Evolutionary conservation across 1,284 basidiomycete genomes (phyloP).

Genomic region (Moesziomyces sp.): DNA sequence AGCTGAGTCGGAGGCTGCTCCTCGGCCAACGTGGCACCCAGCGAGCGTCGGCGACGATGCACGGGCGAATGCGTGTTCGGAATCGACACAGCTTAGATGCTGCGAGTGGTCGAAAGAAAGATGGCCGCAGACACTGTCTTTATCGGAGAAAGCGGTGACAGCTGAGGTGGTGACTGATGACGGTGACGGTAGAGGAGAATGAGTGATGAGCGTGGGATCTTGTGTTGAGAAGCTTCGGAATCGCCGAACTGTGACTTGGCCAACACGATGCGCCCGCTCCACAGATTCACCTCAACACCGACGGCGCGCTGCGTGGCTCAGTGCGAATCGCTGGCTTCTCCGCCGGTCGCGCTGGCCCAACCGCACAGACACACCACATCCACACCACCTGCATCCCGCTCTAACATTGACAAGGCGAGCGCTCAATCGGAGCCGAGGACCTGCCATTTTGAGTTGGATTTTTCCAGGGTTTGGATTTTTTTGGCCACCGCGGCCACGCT

Average conservation of each 20-base stretch:
- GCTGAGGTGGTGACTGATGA: no score
- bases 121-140: not conserved
- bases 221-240: slow-evolving; percentile 19
- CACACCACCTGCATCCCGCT: not conserved
- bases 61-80: no score
- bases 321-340: not conserved
- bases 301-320: slow-evolving; percentile 8
- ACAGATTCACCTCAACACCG: no score
- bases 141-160: not conserved
- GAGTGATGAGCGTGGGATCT: slow-evolving; percentile 10
- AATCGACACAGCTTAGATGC: no score
- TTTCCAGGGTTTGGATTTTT: not conserved
- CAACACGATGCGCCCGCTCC: not conserved
- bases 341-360: slow-evolving; percentile 17
- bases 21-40: not conserved
- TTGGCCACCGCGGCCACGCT: no score
- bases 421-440: slow-evolving; percentile 1
- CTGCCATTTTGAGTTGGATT: not conserved
- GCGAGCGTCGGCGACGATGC: not conserved
- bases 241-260: slow-evolving; percentile 4
- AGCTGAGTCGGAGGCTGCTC: not conserved
- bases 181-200: slow-evolving; percentile 1
- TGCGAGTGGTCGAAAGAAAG: no score
- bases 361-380: slow-evolving; percentile 8
- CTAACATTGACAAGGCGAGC: not conserved